Percentiles rank a stretch among this genome's conserved stretches.
phyloP scores from a whole-genome alignment of 139 green algal species.

The Astrephomene gubernaculifera region DNA sequence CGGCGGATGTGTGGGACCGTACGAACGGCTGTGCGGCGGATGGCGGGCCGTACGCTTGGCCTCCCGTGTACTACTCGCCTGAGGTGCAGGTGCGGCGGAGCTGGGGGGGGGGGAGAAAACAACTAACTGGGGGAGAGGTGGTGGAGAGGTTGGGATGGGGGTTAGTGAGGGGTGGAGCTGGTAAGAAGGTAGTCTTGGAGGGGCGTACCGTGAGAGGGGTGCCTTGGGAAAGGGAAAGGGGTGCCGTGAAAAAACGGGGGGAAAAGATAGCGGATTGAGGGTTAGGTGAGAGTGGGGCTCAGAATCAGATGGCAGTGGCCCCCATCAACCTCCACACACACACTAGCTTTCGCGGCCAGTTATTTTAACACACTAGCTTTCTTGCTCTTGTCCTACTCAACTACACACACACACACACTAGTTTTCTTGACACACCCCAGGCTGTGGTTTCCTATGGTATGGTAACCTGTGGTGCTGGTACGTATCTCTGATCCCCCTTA shows the following conservation, averaged over 20 bases:
- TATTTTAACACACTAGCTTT: too few species aligned
- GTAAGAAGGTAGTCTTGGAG: too few species aligned
- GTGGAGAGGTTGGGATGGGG: background rate
- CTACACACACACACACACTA: too few species aligned
- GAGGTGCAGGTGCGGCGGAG: background rate
- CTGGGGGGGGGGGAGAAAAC: background rate
- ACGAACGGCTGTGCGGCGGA: constrained; percentile 19
- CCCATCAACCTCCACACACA: too few species aligned
- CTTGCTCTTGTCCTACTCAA: too few species aligned
- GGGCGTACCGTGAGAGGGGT: too few species aligned
- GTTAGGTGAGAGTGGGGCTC: too few species aligned
- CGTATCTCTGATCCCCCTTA: background rate
- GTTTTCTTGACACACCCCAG: too few species aligned
- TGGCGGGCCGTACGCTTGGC: constrained; percentile 19
- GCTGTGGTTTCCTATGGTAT: background rate
- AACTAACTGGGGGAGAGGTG: background rate
- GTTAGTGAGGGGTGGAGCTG: too few species aligned
- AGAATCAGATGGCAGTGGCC: too few species aligned
- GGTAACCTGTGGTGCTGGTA: background rate
- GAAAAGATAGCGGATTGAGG: background rate
- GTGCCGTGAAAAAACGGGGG: background rate
- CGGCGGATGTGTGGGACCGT: constrained; percentile 3
- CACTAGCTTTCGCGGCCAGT: too few species aligned
- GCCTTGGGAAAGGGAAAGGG: background rate
- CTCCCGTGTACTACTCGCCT: constrained; percentile 29